phyloP scores from a whole-genome alignment of 148 eudicot species.

The Nepenthes gracilis region DNA sequence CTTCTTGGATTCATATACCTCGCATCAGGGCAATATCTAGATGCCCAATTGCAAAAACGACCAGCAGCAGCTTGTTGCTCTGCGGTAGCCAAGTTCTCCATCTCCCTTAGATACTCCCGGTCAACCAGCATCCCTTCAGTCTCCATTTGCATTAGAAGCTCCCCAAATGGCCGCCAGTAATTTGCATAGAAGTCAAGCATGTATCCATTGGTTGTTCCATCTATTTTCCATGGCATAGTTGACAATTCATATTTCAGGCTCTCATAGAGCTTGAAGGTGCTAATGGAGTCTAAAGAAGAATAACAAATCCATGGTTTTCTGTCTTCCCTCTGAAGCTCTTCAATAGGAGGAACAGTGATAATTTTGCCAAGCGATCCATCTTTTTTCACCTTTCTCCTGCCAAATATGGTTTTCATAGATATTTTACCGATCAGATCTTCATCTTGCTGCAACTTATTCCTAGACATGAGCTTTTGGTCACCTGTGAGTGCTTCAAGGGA shows the following conservation, averaged over 20 bases:
- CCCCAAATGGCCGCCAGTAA: slow-evolving; percentile 94
- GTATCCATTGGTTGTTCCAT: slow-evolving; percentile 39
- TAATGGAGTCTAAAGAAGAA: slow-evolving; percentile 81
- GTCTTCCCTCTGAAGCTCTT: slow-evolving; percentile 67
- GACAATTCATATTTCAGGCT: slow-evolving; percentile 58
- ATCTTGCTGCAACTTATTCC: slow-evolving; percentile 19
- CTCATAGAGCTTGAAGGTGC: slow-evolving; percentile 83
- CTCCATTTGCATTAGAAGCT: slow-evolving; percentile 82
- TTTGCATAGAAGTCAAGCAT: slow-evolving; percentile 62
- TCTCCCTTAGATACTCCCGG: slow-evolving; percentile 65
- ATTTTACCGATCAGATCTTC: slow-evolving; percentile 61
- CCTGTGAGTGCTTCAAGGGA: slow-evolving; percentile 88
- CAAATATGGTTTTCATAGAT: slow-evolving; percentile 90
- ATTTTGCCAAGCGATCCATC: slow-evolving; percentile 87
- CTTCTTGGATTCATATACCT: slow-evolving; percentile 88
- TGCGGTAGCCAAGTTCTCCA: slow-evolving; percentile 81
- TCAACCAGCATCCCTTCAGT: slow-evolving; percentile 93
- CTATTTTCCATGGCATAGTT: slow-evolving; percentile 44
- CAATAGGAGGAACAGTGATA: slow-evolving; percentile 61
- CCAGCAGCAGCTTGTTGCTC: slow-evolving; percentile 77
- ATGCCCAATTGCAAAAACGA: slow-evolving; percentile 89
- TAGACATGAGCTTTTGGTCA: slow-evolving; percentile 41
- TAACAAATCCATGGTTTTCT: slow-evolving; percentile 77
- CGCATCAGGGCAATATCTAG: slow-evolving; percentile 82
- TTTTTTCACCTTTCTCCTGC: slow-evolving; percentile 62